Evolutionary conservation across 768 basidiomycete genomes (phyloP).

Genomic region (Russula lepida): DNA sequence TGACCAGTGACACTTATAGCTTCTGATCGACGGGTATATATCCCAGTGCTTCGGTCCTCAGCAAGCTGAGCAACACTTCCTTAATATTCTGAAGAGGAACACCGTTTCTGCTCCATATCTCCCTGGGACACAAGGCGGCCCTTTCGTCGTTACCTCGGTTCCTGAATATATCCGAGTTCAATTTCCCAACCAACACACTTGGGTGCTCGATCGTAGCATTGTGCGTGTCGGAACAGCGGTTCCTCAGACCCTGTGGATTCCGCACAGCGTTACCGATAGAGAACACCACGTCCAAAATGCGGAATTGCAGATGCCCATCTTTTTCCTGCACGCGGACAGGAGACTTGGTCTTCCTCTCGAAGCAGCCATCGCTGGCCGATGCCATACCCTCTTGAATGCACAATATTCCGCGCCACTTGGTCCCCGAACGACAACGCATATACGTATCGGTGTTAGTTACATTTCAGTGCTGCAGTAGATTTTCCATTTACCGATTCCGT

Average conservation of each 20-base stretch:
- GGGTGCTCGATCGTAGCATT: too few relatives aligned
- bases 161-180: background rate
- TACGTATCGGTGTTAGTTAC: slow-evolving; percentile 8
- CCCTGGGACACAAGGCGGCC: background rate
- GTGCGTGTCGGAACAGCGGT: too few relatives aligned
- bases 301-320: slow-evolving; percentile 10
- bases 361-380: background rate
- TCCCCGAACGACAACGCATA: background rate
- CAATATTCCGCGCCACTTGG: background rate
- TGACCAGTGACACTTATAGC: background rate
- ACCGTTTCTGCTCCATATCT: background rate
- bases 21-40: slow-evolving; percentile 11
- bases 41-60: background rate
- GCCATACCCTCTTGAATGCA: background rate
- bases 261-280: background rate
- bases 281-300: slow-evolving; percentile 6
- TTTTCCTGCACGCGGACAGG: background rate
- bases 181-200: too few relatives aligned
- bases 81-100: background rate
- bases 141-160: background rate
- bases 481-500: background rate
- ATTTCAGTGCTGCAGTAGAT: background rate
- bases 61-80: background rate
- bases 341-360: slow-evolving; percentile 6
- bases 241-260: too few relatives aligned